These are phyloP conservation scores for Oxalis stricta DNA, from an alignment of 441 rosid genomes.

Conservation along the genomic window DNA sequence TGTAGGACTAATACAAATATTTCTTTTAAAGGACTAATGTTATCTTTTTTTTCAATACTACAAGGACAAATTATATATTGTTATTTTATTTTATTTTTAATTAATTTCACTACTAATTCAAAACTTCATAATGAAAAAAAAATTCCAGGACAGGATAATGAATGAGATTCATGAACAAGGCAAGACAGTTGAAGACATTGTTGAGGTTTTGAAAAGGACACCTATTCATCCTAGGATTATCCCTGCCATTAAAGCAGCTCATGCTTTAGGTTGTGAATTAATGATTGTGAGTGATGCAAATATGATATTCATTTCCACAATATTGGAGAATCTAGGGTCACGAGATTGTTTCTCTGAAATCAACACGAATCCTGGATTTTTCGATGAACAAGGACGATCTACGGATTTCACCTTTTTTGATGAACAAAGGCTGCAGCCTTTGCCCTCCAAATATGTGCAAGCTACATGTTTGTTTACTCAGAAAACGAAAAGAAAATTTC, in stretches of 20 bases:
- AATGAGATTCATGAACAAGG: conserved; percentile 29
- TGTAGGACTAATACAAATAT: no score
- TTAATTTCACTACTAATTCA: not conserved
- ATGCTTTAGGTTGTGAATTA: conserved; percentile 30
- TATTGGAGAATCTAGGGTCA: conserved; percentile 22
- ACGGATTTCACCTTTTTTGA: conserved; percentile 13
- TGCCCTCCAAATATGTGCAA: conserved; percentile 46
- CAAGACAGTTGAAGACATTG: conserved; percentile 27
- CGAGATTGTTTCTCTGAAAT: conserved; percentile 24
- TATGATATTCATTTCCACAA: conserved; percentile 20
- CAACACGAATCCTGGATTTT: conserved; percentile 22
- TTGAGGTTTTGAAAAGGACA: conserved; percentile 16
- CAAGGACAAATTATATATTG: no score
- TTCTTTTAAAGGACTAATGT: no score
- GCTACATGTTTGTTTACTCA: no score
- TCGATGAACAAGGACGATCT: conserved; percentile 20
- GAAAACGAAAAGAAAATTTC: no score
- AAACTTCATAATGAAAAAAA: no score
- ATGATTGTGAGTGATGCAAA: conserved; percentile 30
- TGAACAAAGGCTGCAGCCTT: conserved; percentile 17
- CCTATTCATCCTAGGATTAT: conserved; percentile 47
- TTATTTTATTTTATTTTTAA: no score
- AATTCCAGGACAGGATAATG: conserved; percentile 32
- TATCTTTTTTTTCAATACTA: no score
- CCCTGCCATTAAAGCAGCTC: conserved; percentile 43